A percentile compares a stretch with the other conserved stretches of the same genome.
phyloP scores from a whole-genome alignment of 441 rosid genomes.

The Raphanus hybrid region DNA sequence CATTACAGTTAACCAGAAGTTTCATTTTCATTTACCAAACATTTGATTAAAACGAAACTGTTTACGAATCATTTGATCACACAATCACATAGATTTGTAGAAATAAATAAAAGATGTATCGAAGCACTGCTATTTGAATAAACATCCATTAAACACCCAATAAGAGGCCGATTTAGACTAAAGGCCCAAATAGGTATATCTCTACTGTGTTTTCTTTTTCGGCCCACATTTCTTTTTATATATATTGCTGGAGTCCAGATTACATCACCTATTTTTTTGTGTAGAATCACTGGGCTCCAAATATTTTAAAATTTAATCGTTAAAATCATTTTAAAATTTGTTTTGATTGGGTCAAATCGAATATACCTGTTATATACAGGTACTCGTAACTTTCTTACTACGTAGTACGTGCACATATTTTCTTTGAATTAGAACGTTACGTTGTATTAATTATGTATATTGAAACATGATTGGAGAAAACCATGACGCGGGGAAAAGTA shows the following conservation, averaged over 20 bases:
- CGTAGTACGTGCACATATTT: neutral
- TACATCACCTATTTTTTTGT: too few relatives aligned
- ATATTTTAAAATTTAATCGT: neutral
- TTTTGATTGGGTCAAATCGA: neutral
- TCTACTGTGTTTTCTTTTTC: neutral
- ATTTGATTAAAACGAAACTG: neutral
- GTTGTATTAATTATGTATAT: too few relatives aligned
- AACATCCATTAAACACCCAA: neutral
- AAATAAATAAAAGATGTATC: neutral
- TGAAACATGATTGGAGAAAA: neutral
- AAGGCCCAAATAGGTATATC: neutral
- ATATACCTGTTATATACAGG: neutral
- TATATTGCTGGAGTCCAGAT: too few relatives aligned
- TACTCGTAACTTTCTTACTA: neutral
- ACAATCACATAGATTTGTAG: neutral
- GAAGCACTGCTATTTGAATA: neutral
- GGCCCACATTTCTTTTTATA: neutral
- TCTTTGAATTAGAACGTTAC: too few relatives aligned
- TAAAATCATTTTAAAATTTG: neutral
- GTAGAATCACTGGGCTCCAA: too few relatives aligned
- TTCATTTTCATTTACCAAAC: neutral
- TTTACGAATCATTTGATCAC: neutral
- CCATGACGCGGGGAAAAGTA: slow-evolving; percentile 41
- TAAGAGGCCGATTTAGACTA: neutral
- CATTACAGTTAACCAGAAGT: neutral